Evolutionary conservation across 805 yeast species (phyloP).

Genomic region (Vanderwaltozyma tropicalis): DNA sequence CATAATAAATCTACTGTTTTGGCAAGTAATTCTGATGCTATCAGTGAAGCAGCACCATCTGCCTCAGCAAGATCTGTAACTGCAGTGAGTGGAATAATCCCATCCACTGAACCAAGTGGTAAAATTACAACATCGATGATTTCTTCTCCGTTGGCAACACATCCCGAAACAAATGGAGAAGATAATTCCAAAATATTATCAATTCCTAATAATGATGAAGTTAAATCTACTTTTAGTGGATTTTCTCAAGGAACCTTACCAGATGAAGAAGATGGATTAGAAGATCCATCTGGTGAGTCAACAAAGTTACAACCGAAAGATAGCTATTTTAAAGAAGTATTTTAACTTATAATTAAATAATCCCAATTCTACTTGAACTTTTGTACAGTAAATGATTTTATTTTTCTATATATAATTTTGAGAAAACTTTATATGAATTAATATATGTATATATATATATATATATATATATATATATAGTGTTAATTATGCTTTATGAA

Average conservation of each 20-base stretch:
- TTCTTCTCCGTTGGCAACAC: neutral
- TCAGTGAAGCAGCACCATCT: slow-evolving; percentile 5
- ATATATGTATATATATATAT: no score
- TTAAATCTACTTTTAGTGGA: slow-evolving; percentile 19
- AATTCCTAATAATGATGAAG: slow-evolving; percentile 1
- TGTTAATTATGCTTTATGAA: no score
- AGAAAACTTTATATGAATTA: no score
- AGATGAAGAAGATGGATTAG: slow-evolving; percentile 7
- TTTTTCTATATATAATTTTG: no score
- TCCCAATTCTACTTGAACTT: no score
- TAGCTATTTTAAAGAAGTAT: slow-evolving; percentile 23
- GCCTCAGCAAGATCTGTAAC: slow-evolving; percentile 17
- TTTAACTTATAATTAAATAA: no score
- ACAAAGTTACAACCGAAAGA: slow-evolving; percentile 7
- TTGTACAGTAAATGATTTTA: no score
- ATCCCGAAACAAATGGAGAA: slow-evolving; percentile 1
- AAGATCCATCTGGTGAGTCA: slow-evolving; percentile 1
- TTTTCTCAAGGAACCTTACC: slow-evolving; percentile 21
- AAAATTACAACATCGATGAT: no score
- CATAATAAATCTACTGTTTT: no score
- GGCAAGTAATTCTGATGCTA: neutral
- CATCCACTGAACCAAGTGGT: neutral
- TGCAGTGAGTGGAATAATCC: slow-evolving; percentile 11
- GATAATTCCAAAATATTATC: neutral
- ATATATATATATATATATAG: no score